These are phyloP conservation scores for Yueomyces sp. DNA, from an alignment of 805 yeast species.

Conservation along the genomic window DNA sequence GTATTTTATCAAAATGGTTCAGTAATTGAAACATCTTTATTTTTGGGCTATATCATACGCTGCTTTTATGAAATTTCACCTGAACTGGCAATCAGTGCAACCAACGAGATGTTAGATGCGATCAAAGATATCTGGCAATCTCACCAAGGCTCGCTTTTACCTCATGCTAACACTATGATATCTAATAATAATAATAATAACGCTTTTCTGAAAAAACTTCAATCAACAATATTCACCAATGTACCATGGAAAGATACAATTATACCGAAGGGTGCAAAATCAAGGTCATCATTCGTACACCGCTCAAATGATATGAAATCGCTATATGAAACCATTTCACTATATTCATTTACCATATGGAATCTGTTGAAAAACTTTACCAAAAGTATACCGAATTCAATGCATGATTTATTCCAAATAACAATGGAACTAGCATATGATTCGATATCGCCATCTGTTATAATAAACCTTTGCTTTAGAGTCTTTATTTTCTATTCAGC, in stretches of 20 bases:
- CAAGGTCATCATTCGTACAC: background rate
- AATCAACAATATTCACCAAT: background rate
- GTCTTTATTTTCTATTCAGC: slow-evolving; percentile 83
- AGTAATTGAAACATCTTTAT: slow-evolving; percentile 76
- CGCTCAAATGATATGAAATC: background rate
- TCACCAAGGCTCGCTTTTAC: slow-evolving; percentile 21
- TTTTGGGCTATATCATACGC: slow-evolving; percentile 84
- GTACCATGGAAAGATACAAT: background rate
- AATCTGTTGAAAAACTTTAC: slow-evolving; percentile 18
- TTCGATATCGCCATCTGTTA: slow-evolving; percentile 68
- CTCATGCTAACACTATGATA: slow-evolving; percentile 17
- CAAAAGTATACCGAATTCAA: slow-evolving; percentile 19
- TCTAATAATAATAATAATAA: slow-evolving; percentile 7
- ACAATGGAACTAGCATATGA: slow-evolving; percentile 35
- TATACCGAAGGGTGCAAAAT: background rate
- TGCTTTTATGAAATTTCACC: slow-evolving; percentile 91
- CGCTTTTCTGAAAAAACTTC: background rate
- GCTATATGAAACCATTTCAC: slow-evolving; percentile 4
- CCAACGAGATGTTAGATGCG: slow-evolving; percentile 28
- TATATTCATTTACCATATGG: slow-evolving; percentile 13
- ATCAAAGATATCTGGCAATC: slow-evolving; percentile 26
- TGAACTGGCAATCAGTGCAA: slow-evolving; percentile 50
- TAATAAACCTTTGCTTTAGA: slow-evolving; percentile 72
- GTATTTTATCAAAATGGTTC: slow-evolving; percentile 74
- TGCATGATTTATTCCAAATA: slow-evolving; percentile 15